Conservation (phyloP, 2,329 filamentous ascomycete species). For the Trichoderma lentiforme region DNA sequence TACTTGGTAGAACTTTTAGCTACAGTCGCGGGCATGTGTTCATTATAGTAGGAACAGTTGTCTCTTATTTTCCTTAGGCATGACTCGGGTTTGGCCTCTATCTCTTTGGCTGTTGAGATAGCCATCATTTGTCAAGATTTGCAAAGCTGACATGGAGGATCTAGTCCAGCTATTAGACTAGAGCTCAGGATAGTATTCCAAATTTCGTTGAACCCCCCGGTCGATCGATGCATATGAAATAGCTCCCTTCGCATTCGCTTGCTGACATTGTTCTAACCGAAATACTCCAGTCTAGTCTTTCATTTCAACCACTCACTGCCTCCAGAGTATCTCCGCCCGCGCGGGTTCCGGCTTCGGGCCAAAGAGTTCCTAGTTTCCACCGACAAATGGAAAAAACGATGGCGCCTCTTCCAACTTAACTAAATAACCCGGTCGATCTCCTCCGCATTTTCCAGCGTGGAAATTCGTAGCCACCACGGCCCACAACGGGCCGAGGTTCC, state of each 20-base stretch:
- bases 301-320: neutral
- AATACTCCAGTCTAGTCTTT: neutral
- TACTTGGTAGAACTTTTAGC: too few relatives aligned
- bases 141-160: neutral
- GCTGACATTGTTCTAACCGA: neutral
- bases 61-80: too few relatives aligned
- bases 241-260: neutral
- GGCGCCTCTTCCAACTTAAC: neutral
- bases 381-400: neutral
- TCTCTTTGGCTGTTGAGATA: neutral
- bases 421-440: neutral
- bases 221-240: neutral
- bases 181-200: neutral
- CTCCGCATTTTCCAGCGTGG: neutral
- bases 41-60: too few relatives aligned
- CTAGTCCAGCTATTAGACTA: neutral
- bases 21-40: too few relatives aligned
- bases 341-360: neutral
- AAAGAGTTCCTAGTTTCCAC: neutral
- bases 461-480: neutral
- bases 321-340: neutral
- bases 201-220: neutral
- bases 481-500: neutral
- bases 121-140: neutral
- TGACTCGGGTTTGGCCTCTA: too few relatives aligned